Conservation (phyloP, 2,329 filamentous ascomycete species). For the Colletotrichum sp. region DNA sequence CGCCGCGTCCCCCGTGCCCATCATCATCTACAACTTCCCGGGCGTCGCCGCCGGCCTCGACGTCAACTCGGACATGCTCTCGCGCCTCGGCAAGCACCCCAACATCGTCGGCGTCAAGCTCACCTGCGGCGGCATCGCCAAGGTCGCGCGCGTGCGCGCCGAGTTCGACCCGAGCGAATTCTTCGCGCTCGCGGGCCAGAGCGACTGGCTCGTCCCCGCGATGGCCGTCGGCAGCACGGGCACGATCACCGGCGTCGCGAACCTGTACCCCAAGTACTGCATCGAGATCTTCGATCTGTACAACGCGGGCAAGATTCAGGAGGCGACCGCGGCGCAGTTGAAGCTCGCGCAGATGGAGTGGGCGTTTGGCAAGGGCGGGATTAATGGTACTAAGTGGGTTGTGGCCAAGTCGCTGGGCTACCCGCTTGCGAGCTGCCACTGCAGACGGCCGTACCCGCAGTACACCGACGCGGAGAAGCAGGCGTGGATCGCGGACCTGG, state of each 20-base stretch:
- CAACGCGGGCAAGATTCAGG: constrained; percentile 47
- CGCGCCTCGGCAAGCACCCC: constrained; percentile 58
- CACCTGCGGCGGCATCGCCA: constrained; percentile 77
- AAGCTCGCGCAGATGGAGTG: constrained; percentile 58
- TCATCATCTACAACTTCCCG: constrained; percentile 78
- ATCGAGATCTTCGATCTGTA: constrained; percentile 54
- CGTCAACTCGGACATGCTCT: constrained; percentile 69
- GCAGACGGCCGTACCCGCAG: constrained; percentile 57
- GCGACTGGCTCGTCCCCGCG: constrained; percentile 71
- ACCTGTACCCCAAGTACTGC: constrained; percentile 62
- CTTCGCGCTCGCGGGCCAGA: constrained; percentile 74
- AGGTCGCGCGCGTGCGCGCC: constrained; percentile 65
- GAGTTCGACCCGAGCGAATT: constrained; percentile 61
- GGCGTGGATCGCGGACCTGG: constrained; percentile 31
- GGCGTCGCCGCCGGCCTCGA: constrained; percentile 71
- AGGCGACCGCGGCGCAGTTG: constrained; percentile 54
- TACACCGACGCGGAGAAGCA: constrained; percentile 42
- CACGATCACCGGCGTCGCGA: constrained; percentile 67
- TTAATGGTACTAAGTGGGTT: constrained; percentile 67
- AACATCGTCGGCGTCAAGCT: constrained; percentile 76
- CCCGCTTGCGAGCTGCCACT: constrained; percentile 53
- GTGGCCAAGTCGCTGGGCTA: constrained; percentile 60
- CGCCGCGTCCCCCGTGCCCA: constrained; percentile 61
- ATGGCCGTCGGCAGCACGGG: constrained; percentile 63
- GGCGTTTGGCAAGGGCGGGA: constrained; percentile 62